phyloP scores from a whole-genome alignment of 2,329 filamentous ascomycete species.

The Gnomoniopsis sp. region DNA sequence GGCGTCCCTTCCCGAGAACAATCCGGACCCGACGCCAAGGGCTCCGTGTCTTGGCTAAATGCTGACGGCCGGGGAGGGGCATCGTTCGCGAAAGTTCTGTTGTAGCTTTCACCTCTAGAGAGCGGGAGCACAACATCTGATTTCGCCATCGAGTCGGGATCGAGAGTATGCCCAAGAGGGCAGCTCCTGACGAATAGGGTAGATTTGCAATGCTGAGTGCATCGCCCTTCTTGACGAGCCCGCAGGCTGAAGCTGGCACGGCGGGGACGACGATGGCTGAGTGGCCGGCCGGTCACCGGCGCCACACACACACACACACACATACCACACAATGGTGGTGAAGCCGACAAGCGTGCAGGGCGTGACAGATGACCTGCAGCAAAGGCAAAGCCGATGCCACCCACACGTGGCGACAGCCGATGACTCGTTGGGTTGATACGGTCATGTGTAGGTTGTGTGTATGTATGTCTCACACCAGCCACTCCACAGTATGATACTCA shows the following conservation, averaged over 20 bases:
- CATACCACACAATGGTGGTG: not conserved
- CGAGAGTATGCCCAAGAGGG: not conserved
- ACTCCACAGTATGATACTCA: not conserved
- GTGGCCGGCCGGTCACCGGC: not conserved
- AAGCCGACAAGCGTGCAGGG: not conserved
- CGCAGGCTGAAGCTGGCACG: not conserved
- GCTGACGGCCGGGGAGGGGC: too few species aligned
- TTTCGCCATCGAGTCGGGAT: not conserved
- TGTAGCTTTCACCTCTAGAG: too few species aligned
- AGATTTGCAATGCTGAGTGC: not conserved
- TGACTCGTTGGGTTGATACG: not conserved
- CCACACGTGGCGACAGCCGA: not conserved
- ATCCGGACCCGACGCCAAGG: too few species aligned
- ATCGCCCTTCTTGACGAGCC: not conserved
- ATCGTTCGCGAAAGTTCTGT: too few species aligned
- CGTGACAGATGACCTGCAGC: not conserved
- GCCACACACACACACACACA: not conserved
- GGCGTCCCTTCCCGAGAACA: too few species aligned
- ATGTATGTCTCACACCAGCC: constrained; percentile 3
- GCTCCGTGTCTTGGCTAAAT: too few species aligned
- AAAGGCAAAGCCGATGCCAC: not conserved
- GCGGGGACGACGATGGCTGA: not conserved
- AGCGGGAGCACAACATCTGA: not conserved
- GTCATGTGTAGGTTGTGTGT: not conserved
- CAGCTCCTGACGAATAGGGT: not conserved